phyloP scores from a whole-genome alignment of 2,329 filamentous ascomycete species.

The Hymenoscyphus fraxineus region DNA sequence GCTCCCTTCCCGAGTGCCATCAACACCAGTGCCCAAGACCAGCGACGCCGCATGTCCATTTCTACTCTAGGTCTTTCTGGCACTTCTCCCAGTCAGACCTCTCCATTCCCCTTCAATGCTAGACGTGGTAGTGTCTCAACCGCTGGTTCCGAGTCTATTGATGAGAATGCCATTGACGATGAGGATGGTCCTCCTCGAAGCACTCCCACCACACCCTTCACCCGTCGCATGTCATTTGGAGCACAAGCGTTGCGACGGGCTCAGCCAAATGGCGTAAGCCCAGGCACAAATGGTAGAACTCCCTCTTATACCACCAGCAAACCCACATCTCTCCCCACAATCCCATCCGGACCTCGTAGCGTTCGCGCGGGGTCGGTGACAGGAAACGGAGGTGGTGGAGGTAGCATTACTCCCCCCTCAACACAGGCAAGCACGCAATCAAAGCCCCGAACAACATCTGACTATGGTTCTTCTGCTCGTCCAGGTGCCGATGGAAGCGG shows the following conservation, averaged over 20 bases:
- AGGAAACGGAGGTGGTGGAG: constrained; percentile 25
- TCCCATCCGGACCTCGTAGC: constrained; percentile 28
- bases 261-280: constrained; percentile 34
- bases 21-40: constrained; percentile 47
- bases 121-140: constrained; percentile 69
- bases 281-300: constrained; percentile 29
- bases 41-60: constrained; percentile 68
- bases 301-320: constrained; percentile 30
- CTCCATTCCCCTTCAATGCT: constrained; percentile 48
- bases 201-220: constrained; percentile 69
- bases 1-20: constrained; percentile 47
- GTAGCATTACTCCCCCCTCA: constrained; percentile 27
- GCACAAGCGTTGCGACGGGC: constrained; percentile 56
- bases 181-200: constrained; percentile 51
- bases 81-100: constrained; percentile 57
- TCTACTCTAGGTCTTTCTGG: constrained; percentile 72
- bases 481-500: constrained; percentile 64
- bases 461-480: constrained; percentile 53
- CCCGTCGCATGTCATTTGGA: constrained; percentile 85
- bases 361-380: constrained; percentile 17
- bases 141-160: constrained; percentile 57
- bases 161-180: constrained; percentile 72
- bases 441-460: constrained; percentile 60
- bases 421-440: constrained; percentile 55
- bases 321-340: constrained; percentile 25